A percentile compares a stretch with the other conserved stretches of the same genome.
Conservation (phyloP, 2,329 filamentous ascomycete species). For the Ambrosiella beaveri region DNA sequence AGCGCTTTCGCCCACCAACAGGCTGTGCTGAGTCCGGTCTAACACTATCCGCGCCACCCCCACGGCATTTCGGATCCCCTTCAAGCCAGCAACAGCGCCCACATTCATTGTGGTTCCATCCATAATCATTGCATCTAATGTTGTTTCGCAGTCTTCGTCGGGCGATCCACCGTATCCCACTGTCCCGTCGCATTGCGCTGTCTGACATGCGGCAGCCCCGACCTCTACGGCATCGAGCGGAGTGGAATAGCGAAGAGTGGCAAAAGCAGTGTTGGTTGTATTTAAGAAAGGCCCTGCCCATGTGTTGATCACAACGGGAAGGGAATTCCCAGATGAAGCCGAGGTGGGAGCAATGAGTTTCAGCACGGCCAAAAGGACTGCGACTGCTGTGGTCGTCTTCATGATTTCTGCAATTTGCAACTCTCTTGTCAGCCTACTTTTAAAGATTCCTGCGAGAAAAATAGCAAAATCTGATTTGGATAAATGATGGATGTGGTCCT, state of each 20-base stretch:
- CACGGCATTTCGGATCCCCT: slow-evolving; percentile 31
- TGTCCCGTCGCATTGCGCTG: slow-evolving; percentile 34
- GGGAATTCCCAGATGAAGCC: background rate
- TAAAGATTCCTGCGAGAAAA: too few species aligned
- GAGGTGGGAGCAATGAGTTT: too few species aligned
- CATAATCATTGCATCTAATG: slow-evolving; percentile 42
- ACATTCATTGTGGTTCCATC: slow-evolving; percentile 35
- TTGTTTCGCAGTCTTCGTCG: slow-evolving; percentile 39
- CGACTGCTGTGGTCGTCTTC: too few species aligned
- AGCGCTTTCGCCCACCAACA: slow-evolving; percentile 35
- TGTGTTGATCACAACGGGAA: slow-evolving; percentile 37
- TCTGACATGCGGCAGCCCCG: slow-evolving; percentile 35
- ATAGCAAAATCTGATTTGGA: too few species aligned
- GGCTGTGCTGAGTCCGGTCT: slow-evolving; percentile 32
- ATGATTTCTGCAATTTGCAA: too few species aligned
- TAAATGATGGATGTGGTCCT: too few species aligned
- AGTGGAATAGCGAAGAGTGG: slow-evolving; percentile 21
- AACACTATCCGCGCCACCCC: slow-evolving; percentile 33
- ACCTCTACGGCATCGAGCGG: slow-evolving; percentile 34
- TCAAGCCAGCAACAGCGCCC: slow-evolving; percentile 34
- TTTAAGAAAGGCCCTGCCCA: slow-evolving; percentile 35
- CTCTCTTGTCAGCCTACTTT: too few species aligned
- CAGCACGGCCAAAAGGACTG: too few species aligned
- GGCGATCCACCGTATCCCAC: slow-evolving; percentile 39
- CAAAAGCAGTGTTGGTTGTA: slow-evolving; percentile 34